Base-by-base conservation (phyloP, 1,139 yeast genomes). In the Spathaspora sp. region DNA sequence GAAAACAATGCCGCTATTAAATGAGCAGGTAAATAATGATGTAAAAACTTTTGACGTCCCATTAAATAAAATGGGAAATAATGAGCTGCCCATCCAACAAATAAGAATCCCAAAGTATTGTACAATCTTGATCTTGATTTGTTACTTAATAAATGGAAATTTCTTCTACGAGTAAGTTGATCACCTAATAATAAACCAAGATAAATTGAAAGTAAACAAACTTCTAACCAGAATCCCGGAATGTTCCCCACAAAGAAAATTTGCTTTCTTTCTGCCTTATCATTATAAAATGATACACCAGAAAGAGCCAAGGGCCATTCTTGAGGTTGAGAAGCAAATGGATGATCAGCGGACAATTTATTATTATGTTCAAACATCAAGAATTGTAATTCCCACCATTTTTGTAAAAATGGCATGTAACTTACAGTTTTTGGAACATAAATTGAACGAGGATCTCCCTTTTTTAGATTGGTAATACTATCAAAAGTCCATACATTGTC, bases 211-310 rank as follows among this genome's bases (percentile, higher is more conserved):
- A 91, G 68, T 57, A 86, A 78, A 20, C 82, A 68, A 26, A 85
- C 83, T 68, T 90, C 90, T 46, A 89, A 63, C 95, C 96, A 89
- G 86, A 95, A 95, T 10, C 97, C 99, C 55, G 89, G 69, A 48
- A 89, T 78, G 68, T 95, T 93, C 52, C 99, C 99, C 47, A 86
- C 73, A 67, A 93, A 89, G 68, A 85, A 95, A 48, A 93, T 90
- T 68, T 95, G 99, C 59, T 72, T 74, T 55, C 74, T 80, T 48
- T 62, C 63, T 2, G 69, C 74, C 51, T 82, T 82, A 51, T 89
- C 84, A 41, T 95, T 90, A 97, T 98, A 93, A 77, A 93, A 93
- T 1, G 97, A 89, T 26, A 93, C 97, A 55, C 99, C 99, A 11
- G 89, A 81, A 46, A 86, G 68, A 41, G 95, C 80, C 55, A 89